Conservation (phyloP, 2,329 filamentous ascomycete species). For the Helicocarpus griseus region DNA sequence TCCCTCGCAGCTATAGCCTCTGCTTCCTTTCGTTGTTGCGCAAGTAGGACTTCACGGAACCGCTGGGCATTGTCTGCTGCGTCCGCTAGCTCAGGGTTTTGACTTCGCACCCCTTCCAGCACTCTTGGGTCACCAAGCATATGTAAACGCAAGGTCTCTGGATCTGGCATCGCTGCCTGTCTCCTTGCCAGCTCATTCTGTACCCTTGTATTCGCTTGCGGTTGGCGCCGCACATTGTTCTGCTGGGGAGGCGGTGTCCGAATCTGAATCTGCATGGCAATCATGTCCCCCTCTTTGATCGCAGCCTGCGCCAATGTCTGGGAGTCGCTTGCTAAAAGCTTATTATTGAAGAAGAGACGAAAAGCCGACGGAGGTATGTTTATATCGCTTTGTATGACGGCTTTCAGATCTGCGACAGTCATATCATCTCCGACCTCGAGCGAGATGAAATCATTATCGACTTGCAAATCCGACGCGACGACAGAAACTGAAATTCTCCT, state of each 20-base stretch:
- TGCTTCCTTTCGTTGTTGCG: conserved; percentile 60
- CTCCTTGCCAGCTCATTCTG: conserved; percentile 12
- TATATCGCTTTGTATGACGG: conserved; percentile 77
- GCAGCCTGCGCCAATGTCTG: conserved; percentile 74
- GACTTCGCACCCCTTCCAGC: conserved; percentile 59
- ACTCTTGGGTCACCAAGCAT: conserved; percentile 68
- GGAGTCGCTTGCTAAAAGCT: conserved; percentile 63
- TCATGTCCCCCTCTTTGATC: conserved; percentile 82
- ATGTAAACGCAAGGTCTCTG: conserved; percentile 73
- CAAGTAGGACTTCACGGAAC: conserved; percentile 64
- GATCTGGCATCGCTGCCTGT: conserved; percentile 42
- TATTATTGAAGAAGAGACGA: conserved; percentile 84
- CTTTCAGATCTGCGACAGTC: conserved; percentile 76
- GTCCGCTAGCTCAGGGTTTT: conserved; percentile 66
- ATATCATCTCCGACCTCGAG: conserved; percentile 76
- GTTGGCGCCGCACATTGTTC: background rate
- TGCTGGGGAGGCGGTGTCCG: conserved; percentile 21
- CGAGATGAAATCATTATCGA: conserved; percentile 65
- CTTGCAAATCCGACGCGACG: conserved; percentile 57
- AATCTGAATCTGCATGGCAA: conserved; percentile 64
- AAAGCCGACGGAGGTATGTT: conserved; percentile 62
- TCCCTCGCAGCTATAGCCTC: conserved; percentile 67
- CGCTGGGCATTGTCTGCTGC: conserved; percentile 64
- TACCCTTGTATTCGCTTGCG: conserved; percentile 4
- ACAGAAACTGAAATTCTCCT: conserved; percentile 87